A percentile compares a stretch with the other conserved stretches of the same genome.
Conservation (phyloP, 257 asterid genomes). For the Jacaranda copaia region DNA sequence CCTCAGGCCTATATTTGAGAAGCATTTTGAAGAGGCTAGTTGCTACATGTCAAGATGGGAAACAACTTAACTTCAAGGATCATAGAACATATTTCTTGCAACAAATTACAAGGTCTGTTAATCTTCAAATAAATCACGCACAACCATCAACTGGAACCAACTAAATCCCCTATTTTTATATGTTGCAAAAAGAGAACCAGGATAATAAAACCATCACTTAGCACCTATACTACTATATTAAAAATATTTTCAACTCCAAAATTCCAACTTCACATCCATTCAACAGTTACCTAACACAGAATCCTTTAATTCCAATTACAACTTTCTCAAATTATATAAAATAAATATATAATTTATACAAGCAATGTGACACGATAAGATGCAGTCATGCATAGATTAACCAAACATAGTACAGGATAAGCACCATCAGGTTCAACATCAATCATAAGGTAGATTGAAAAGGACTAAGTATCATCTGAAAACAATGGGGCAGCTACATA, state of each 20-base stretch:
- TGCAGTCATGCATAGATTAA: not conserved
- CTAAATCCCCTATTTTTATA: not conserved
- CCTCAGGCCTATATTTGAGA: conserved; percentile 68
- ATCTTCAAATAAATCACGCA: not conserved
- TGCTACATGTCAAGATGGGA: conserved; percentile 35
- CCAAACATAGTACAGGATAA: not conserved
- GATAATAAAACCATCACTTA: not conserved
- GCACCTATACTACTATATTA: not conserved
- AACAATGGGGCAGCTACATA: not conserved
- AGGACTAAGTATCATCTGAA: not conserved
- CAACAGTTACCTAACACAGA: not conserved
- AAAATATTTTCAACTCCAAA: not conserved
- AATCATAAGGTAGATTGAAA: not conserved
- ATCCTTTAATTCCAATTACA: not conserved
- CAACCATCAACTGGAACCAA: not conserved
- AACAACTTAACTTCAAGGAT: not conserved
- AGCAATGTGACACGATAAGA: not conserved
- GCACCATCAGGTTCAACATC: not conserved
- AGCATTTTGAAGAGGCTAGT: conserved; percentile 63
- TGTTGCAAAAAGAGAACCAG: not conserved
- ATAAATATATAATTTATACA: not conserved
- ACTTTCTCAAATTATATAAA: not conserved
- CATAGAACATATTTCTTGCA: not conserved
- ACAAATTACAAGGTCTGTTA: not conserved
- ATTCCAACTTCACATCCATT: not conserved